Base-by-base conservation (phyloP, 1,284 basidiomycete species). In the Porogramme epimiltina region DNA sequence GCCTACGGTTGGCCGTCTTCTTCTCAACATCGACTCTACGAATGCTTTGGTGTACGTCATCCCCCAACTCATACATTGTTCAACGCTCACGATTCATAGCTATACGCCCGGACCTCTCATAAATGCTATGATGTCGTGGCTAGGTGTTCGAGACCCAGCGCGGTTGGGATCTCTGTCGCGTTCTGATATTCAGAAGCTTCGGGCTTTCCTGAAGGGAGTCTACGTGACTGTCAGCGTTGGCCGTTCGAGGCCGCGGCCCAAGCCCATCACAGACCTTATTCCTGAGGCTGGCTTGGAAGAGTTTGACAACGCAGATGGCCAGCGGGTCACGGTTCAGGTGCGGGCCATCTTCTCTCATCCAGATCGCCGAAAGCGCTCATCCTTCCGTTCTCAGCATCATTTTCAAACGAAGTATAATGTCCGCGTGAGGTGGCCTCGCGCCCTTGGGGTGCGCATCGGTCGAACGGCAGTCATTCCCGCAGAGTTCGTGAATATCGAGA, bases 401-500 rank as follows among this genome's bases (percentile, higher is more conserved):
- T 49, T 53, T 20, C 41, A 53, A n/a, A 34, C 31, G 3, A 53
- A 53, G 33, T 53, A 48, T 19, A 36, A 45, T 23, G 19, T n/a
- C 2, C n/a, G 16, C 8, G 46, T 53, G 9, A 26, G 20, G 9
- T 20, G 24, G 13, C 46, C 51, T 13, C 23, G 24, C 5, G 39
- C 20, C 19, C 26, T 50, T 22, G 52, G 52, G 19, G 41, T 49
- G 9, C 45, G 28, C 22, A 19, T 49, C 13, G 52, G 52, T 33
- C 46, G 41, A 22, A 46, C 47, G 5, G 44, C 52, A 2, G 61
- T 78, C 15, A 62, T 79, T 15, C 80, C 80, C 0, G 67, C 73
- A 0, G 79, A 82, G 54, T 53, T 78, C 1, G 78, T 77, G 55
- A 52, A 54, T 0, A 64, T 82, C 4, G 53, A 66, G 23, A 63